These are phyloP conservation scores for Lactifluus rugatus DNA, from an alignment of 768 basidiomycete species.

Conservation along the genomic window DNA sequence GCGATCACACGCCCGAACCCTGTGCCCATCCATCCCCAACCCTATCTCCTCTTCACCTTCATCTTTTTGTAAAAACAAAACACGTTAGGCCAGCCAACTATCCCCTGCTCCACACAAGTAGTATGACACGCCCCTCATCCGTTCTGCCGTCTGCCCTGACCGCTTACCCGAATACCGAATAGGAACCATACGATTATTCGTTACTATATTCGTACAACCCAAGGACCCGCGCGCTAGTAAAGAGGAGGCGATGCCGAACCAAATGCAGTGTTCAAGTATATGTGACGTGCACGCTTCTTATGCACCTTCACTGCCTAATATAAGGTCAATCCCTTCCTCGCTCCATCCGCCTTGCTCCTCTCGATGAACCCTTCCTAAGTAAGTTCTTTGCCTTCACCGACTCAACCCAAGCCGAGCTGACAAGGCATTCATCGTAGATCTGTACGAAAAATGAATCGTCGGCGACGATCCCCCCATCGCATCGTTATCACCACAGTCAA, in stretches of 20 bases:
- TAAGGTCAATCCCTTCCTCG: neutral
- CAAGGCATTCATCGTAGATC: neutral
- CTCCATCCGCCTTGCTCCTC: neutral
- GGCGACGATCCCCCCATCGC: neutral
- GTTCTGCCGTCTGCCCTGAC: too few relatives aligned
- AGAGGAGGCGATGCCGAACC: neutral
- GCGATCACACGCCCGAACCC: too few relatives aligned
- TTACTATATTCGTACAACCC: neutral
- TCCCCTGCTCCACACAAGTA: too few relatives aligned
- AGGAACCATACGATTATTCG: neutral
- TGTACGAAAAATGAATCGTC: neutral
- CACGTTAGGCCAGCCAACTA: too few relatives aligned
- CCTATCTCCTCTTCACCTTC: too few relatives aligned
- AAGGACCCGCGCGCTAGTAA: neutral
- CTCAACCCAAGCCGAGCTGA: neutral
- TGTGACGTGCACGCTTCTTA: constrained; percentile 8
- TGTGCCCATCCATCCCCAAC: too few relatives aligned
- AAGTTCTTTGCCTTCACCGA: neutral
- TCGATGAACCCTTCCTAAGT: neutral
- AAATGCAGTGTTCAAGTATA: constrained; percentile 2
- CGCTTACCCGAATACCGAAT: neutral
- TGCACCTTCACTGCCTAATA: constrained; percentile 9
- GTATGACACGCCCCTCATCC: too few relatives aligned
- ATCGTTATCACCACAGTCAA: neutral
- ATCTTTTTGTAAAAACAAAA: too few relatives aligned